Conservation (phyloP, 1,284 basidiomycete genomes). For the Apiotrichum porosum region DNA sequence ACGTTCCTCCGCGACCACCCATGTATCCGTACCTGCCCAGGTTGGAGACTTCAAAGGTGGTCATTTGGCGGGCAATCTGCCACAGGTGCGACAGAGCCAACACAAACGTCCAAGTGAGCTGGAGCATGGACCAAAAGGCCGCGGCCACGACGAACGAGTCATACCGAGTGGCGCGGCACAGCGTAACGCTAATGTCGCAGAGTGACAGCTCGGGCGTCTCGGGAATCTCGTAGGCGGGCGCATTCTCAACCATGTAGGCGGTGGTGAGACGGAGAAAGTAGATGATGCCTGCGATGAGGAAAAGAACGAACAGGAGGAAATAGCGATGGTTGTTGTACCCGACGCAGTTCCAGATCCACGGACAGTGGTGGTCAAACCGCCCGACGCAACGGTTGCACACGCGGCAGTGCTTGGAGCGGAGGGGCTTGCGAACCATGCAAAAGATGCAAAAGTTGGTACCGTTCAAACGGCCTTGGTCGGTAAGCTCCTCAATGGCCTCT, state of each 20-base stretch:
- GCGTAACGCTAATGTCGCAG: conserved; percentile 63
- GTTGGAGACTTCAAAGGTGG: conserved; percentile 92
- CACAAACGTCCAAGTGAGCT: conserved; percentile 87
- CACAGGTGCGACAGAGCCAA: conserved; percentile 80
- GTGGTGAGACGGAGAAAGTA: conserved; percentile 78
- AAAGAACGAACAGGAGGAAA: conserved; percentile 82
- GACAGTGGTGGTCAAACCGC: conserved; percentile 90
- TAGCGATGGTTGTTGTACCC: conserved; percentile 93
- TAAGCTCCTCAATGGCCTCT: conserved; percentile 81
- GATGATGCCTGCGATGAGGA: conserved; percentile 73
- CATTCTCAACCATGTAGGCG: conserved; percentile 53
- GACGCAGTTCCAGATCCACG: conserved; percentile 99
- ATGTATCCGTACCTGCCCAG: conserved; percentile 93
- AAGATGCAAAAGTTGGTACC: conserved; percentile 93
- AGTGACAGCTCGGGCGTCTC: conserved; percentile 50
- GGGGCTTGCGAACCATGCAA: conserved; percentile 86
- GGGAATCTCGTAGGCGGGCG: conserved; percentile 47
- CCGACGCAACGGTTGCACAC: conserved; percentile 86
- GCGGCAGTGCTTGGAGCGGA: conserved; percentile 93
- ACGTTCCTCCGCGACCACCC: conserved; percentile 74
- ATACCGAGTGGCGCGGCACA: conserved; percentile 61
- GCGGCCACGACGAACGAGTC: conserved; percentile 83
- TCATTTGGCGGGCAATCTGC: conserved; percentile 92
- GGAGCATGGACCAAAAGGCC: conserved; percentile 77
- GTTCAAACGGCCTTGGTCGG: conserved; percentile 79